Percentiles rank a stretch among this genome's conserved stretches.
phyloP scores from a whole-genome alignment of 2,329 filamentous ascomycete genomes.

The Ceratocystis eucalypticola region DNA sequence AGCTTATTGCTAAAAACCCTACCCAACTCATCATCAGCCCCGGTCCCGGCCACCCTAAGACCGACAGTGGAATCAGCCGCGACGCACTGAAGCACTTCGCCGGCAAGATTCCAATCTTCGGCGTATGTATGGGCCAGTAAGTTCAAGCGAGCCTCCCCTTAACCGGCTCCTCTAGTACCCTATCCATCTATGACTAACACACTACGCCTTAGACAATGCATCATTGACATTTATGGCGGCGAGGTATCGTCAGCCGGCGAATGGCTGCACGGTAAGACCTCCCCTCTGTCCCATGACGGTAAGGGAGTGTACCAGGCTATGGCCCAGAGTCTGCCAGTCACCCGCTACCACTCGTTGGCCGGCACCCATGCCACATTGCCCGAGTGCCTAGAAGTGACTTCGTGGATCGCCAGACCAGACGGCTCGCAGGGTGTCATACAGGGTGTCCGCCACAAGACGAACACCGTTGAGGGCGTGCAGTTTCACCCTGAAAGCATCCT shows the following conservation, averaged over 20 bases:
- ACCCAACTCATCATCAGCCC: slow-evolving; percentile 93
- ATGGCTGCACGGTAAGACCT: slow-evolving; percentile 95
- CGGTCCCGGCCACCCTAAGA: slow-evolving; percentile 81
- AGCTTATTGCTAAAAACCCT: slow-evolving; percentile 69
- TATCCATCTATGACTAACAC: slow-evolving; percentile 8
- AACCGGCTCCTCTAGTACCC: not conserved
- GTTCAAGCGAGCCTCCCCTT: slow-evolving; percentile 25
- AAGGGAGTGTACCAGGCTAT: slow-evolving; percentile 87
- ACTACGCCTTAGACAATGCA: slow-evolving; percentile 57
- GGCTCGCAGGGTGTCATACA: slow-evolving; percentile 80
- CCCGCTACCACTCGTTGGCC: slow-evolving; percentile 89
- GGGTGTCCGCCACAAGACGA: slow-evolving; percentile 88
- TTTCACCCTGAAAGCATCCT: slow-evolving; percentile 97
- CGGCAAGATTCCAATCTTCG: slow-evolving; percentile 87
- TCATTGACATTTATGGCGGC: slow-evolving; percentile 85
- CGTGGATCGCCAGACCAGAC: slow-evolving; percentile 69
- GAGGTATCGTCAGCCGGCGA: slow-evolving; percentile 86
- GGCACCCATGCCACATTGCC: slow-evolving; percentile 82
- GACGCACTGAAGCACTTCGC: slow-evolving; percentile 83
- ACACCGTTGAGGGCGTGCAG: slow-evolving; percentile 86
- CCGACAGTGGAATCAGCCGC: slow-evolving; percentile 85
- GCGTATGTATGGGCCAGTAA: slow-evolving; percentile 97
- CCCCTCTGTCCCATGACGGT: slow-evolving; percentile 71
- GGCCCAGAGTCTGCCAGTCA: slow-evolving; percentile 69
- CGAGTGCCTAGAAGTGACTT: slow-evolving; percentile 73